Evolutionary conservation across 805 yeast species (phyloP).

Genomic region (Candida manassasensis): DNA sequence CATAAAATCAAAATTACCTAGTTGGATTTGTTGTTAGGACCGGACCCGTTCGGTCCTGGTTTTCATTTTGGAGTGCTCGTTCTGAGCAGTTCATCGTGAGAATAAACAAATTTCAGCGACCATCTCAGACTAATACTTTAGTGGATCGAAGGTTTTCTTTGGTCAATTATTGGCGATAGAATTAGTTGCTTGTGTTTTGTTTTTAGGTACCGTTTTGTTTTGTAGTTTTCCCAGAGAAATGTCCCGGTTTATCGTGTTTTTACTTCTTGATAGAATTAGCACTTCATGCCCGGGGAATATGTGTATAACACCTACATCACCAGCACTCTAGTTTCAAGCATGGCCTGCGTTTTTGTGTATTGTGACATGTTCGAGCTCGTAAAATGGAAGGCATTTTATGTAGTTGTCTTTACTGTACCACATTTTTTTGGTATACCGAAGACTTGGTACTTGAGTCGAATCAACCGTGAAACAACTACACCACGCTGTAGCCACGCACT

Average conservation of each 20-base stretch:
- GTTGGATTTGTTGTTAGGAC: conserved; percentile 17
- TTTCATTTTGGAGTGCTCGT: conserved; percentile 11
- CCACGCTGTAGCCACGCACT: no score
- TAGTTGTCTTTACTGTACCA: no score
- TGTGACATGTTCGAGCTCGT: no score
- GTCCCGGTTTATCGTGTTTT: conserved; percentile 45
- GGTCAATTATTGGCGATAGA: conserved; percentile 11
- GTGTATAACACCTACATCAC: conserved; percentile 4
- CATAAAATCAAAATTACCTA: conserved; percentile 29
- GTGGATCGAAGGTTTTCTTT: conserved; percentile 16
- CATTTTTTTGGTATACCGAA: no score
- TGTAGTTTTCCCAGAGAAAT: conserved; percentile 35
- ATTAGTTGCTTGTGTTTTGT: conserved; percentile 14
- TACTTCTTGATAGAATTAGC: conserved; percentile 34
- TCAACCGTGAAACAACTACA: no score
- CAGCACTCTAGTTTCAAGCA: no score
- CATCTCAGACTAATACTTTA: conserved; percentile 10
- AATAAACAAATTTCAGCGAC: conserved; percentile 10
- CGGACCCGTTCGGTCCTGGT: conserved; percentile 15
- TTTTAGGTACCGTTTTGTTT: conserved; percentile 24
- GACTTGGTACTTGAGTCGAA: no score
- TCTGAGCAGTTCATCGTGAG: conserved; percentile 14
- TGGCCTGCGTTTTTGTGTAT: no score
- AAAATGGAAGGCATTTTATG: no score
- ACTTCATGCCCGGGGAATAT: conserved; percentile 50